Evolutionary conservation across 1,284 basidiomycete genomes (phyloP).

Genomic region (Heterobasidion irregulare): DNA sequence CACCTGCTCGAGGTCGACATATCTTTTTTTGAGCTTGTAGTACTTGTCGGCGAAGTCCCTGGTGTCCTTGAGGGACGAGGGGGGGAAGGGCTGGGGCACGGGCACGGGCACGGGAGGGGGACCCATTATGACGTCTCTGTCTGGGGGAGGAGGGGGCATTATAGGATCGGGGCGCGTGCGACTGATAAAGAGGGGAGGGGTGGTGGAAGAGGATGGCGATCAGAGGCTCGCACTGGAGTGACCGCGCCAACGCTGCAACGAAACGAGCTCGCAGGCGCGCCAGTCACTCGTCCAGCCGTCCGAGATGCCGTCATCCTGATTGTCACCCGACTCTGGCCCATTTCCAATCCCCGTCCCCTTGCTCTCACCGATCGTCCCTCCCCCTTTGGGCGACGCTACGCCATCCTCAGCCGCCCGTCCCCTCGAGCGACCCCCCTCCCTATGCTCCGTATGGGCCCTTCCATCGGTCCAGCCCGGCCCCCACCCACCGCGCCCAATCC

Average conservation of each 20-base stretch:
- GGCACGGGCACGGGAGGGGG: constrained; percentile 34
- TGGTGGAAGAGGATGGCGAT: constrained; percentile 8
- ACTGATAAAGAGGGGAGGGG: constrained; percentile 18
- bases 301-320: too few species aligned
- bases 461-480: too few species aligned
- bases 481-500: too few species aligned
- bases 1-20: constrained; percentile 62
- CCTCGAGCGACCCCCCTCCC: too few species aligned
- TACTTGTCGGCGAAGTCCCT: constrained; percentile 51
- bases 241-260: not conserved
- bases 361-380: too few species aligned
- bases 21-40: constrained; percentile 50
- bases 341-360: too few species aligned
- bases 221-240: not conserved
- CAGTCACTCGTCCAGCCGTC: not conserved
- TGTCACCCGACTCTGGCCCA: too few species aligned
- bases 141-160: constrained; percentile 20
- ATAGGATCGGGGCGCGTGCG: constrained; percentile 15
- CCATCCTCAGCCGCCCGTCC: too few species aligned
- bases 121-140: constrained; percentile 40
- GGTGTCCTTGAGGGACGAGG: constrained; percentile 25
- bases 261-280: not conserved
- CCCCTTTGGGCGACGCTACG: too few species aligned
- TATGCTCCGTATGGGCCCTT: too few species aligned
- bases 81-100: constrained; percentile 19